These are phyloP conservation scores for Lenzites betulinus DNA, from an alignment of 768 basidiomycete genomes.

Conservation along the genomic window DNA sequence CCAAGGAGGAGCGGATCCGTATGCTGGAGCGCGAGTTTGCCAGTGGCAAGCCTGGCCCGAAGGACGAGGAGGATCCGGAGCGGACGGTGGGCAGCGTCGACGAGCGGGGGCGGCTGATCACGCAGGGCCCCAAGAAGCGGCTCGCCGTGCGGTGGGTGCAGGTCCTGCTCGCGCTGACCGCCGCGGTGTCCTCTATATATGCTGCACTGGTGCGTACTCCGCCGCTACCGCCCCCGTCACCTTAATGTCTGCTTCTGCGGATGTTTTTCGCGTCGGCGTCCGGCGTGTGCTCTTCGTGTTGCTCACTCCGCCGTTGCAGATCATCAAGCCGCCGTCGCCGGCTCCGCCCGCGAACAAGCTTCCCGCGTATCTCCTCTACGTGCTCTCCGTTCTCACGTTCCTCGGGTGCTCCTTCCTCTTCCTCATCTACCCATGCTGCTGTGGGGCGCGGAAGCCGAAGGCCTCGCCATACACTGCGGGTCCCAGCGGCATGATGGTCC, in stretches of 20 bases:
- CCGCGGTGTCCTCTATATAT: slow-evolving; percentile 60
- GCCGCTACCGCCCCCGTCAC: background rate
- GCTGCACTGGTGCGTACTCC: slow-evolving; percentile 54
- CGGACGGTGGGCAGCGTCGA: slow-evolving; percentile 61
- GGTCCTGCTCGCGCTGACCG: slow-evolving; percentile 50
- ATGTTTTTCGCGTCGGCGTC: background rate
- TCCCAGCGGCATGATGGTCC: slow-evolving; percentile 54
- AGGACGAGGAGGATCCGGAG: slow-evolving; percentile 47
- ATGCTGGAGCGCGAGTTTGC: slow-evolving; percentile 73
- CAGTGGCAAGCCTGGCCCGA: slow-evolving; percentile 36
- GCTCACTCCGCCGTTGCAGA: slow-evolving; percentile 34
- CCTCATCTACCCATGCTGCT: slow-evolving; percentile 60
- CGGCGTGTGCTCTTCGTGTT: background rate
- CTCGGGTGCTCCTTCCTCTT: slow-evolving; percentile 57
- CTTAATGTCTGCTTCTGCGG: slow-evolving; percentile 2
- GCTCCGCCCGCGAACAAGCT: slow-evolving; percentile 59
- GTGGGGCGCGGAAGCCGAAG: slow-evolving; percentile 33
- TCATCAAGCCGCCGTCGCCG: slow-evolving; percentile 52
- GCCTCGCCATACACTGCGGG: slow-evolving; percentile 22
- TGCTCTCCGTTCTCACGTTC: slow-evolving; percentile 54
- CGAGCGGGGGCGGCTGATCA: slow-evolving; percentile 57
- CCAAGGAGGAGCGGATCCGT: slow-evolving; percentile 68
- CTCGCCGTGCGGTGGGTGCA: slow-evolving; percentile 49
- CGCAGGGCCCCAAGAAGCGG: slow-evolving; percentile 65
- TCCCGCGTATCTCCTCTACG: slow-evolving; percentile 58